Percentiles rank a stretch among this genome's conserved stretches.
Evolutionary conservation across 1,139 yeast genomes (phyloP).

Genomic region (Suhomyces bolitotheri): DNA sequence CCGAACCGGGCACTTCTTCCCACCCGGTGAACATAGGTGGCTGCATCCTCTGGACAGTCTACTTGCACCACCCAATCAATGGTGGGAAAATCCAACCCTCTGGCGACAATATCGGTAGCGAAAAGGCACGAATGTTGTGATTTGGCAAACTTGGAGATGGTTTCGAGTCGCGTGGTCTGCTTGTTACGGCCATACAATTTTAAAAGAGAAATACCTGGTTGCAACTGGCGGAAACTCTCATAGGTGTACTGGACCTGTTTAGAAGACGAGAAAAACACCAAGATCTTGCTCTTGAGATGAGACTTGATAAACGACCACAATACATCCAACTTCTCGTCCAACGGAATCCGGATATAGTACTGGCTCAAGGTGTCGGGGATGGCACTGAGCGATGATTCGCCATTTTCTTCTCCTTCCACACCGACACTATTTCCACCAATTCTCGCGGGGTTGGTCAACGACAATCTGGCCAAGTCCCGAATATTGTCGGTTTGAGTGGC

Average conservation of each 20-base stretch:
- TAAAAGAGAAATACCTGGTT: constrained; percentile 92
- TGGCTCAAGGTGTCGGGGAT: constrained; percentile 89
- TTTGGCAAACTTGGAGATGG: constrained; percentile 79
- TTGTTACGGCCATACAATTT: constrained; percentile 95
- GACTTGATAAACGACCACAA: constrained; percentile 89
- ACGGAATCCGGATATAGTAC: constrained; percentile 67
- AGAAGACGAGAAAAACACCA: constrained; percentile 88
- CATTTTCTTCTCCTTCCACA: constrained; percentile 46
- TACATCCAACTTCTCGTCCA: constrained; percentile 81
- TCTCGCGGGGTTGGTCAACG: constrained; percentile 76
- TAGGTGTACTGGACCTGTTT: constrained; percentile 94
- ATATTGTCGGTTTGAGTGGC: constrained; percentile 94
- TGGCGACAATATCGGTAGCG: constrained; percentile 95
- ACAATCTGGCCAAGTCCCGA: constrained; percentile 82
- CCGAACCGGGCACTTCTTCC: constrained; percentile 97
- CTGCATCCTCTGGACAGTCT: constrained; percentile 95
- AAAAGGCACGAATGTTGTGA: constrained; percentile 87
- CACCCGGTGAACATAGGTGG: constrained; percentile 93
- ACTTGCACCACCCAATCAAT: constrained; percentile 97
- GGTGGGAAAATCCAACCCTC: constrained; percentile 97
- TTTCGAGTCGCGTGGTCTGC: constrained; percentile 89
- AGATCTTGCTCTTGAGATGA: constrained; percentile 79
- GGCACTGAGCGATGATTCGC: constrained; percentile 28
- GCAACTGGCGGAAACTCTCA: constrained; percentile 86
- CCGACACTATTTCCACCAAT: constrained; percentile 48